Evolutionary conservation across 768 basidiomycete genomes (phyloP), one percentile per base, ranked within the genome.

Genomic region (Russula emetica): DNA sequence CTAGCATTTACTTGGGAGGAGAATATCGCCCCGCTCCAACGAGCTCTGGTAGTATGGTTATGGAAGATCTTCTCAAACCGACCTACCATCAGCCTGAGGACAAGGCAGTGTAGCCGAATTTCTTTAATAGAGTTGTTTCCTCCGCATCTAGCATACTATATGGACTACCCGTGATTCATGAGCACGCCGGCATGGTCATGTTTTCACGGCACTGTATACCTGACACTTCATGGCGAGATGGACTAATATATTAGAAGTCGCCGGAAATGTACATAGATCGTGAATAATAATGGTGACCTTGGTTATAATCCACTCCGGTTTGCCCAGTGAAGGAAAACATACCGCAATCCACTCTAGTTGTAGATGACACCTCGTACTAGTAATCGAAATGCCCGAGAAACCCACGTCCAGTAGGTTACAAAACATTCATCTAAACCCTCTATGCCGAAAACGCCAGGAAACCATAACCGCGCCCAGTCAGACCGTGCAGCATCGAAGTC

Each of bases 1-100:
- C 67, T 40, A 58, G 61, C 13, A 8, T 62, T n/a, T 54, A 62
- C 30, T 32, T 62, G 32, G 44, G 22, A 8, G n/a, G 4, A 44
- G 42, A 47, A 0, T 45, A 49, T 50, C 11, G n/a, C 24, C 40
- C 14, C 38, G n/a, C 30, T 26, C 28, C 11, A n/a, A 20, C 44
- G 3, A 50, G 16, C 9, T 44, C 49, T 11, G 40, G 36, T 3
- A 28, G 22, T 5, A 9, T 20, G 16, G 3, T 11, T 36, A 10
- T 26, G 47, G 26, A 26, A 9, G 50, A 34, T 16, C 24, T 9
- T 44, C 7, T 36, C 11, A 44, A 62, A n/a, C 20, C 24, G 34
- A 30, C 9, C 18, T 16, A 5, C 24, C 0, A 13, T n/a, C n/a
- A n/a, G n/a, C n/a, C n/a, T n/a, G n/a, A n/a, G 30, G 26, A 16